Evolutionary conservation across 352 stramenopile species (phyloP), one percentile per base, ranked within the genome.

Genomic region (Phytophthora brassicae): DNA sequence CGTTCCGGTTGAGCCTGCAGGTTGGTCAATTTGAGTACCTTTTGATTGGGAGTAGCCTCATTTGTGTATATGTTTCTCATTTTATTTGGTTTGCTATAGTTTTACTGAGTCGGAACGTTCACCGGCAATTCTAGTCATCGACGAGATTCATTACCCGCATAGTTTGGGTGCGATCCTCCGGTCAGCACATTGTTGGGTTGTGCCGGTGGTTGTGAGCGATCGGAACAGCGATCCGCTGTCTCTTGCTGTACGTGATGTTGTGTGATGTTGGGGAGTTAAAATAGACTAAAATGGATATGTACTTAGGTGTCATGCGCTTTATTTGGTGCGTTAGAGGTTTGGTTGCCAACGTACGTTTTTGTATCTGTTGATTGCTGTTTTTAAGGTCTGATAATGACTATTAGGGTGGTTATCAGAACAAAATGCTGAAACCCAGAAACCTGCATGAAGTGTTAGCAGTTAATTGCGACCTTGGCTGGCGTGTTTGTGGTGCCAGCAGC

Each of bases 141-240:
- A 94, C 38, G 82, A 94, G 58, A 68, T 94, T 22, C 83, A 94
- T 42, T 82, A 94, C 54, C 83, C 85, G 2, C 85, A 93, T 72
- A 94, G 91, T 55, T 79, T 92, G 47, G 85, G 85, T 29, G 85
- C 82, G 0, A 90, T 94, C 26, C 73, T 94, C 6, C 82, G 85
- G 14, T 92, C 85, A 5, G 82, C 82, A 0, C 81, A 92, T 94
- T 94, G 31, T 72, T 94, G 19, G 85, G 82, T 47, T 89, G 79
- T 43, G 69, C 77, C 72, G 0, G 79, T 94, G 3, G 44, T 94
- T 13, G 63, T 89, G 24, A 94, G 82, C 56, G 79, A 89, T 26
- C 77, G 75, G 14, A 90, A 94, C 55, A 88, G 63, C 17, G 85
- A 82, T 8, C 82, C 85, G 6, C 58, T 94, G 35, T 91, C 85